phyloP scores from a whole-genome alignment of 2,329 filamentous ascomycete species.

The Fusarium humuli region DNA sequence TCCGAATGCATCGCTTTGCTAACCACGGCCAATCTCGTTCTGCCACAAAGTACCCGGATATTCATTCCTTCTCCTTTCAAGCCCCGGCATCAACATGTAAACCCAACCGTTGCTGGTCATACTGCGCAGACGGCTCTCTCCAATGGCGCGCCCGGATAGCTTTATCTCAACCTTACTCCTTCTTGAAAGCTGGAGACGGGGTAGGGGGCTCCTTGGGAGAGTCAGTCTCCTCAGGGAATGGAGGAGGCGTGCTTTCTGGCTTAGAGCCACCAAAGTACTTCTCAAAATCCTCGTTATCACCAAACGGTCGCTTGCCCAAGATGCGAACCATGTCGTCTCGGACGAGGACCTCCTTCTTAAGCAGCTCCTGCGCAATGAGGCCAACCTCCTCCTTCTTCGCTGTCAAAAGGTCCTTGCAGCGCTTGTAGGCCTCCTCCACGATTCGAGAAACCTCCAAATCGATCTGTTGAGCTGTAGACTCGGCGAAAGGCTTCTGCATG shows the following conservation, averaged over 20 bases:
- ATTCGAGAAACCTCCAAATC: conserved; percentile 92
- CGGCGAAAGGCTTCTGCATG: conserved; percentile 94
- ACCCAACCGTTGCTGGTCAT: neutral
- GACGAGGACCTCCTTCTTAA: conserved; percentile 90
- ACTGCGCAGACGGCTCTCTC: neutral
- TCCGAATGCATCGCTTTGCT: neutral
- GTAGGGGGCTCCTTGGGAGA: conserved; percentile 51
- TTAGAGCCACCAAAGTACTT: conserved; percentile 86
- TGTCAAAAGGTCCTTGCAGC: conserved; percentile 84
- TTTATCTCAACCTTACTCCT: conserved; percentile 36
- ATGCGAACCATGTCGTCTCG: conserved; percentile 93
- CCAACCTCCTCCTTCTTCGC: conserved; percentile 91
- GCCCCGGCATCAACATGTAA: neutral
- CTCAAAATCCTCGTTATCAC: conserved; percentile 85
- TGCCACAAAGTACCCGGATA: conserved; percentile 35
- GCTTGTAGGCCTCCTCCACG: conserved; percentile 90
- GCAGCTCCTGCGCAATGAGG: conserved; percentile 89
- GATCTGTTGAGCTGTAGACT: conserved; percentile 91
- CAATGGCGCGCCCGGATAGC: conserved; percentile 7
- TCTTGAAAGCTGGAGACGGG: conserved; percentile 55
- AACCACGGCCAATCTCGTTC: conserved; percentile 39
- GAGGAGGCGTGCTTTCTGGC: conserved; percentile 68
- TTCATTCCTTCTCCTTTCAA: conserved; percentile 36
- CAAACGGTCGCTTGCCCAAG: conserved; percentile 85
- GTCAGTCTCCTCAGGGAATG: conserved; percentile 61